Conservation (phyloP, 2,329 filamentous ascomycete species). For the Pseudogymnoascus sp. region DNA sequence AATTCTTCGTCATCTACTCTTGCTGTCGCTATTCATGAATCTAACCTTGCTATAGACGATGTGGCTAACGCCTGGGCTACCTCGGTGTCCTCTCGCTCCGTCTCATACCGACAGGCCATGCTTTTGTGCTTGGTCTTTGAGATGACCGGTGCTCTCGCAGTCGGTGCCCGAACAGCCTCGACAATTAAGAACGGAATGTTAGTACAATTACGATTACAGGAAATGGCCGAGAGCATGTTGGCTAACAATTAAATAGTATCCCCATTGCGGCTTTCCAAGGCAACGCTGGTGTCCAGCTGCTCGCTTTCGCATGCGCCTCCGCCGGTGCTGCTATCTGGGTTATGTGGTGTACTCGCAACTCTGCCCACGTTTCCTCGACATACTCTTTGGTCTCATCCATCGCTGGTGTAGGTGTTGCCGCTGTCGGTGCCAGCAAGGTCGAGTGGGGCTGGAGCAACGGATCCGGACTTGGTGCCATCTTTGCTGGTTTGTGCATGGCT, state of each 20-base stretch:
- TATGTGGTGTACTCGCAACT: slow-evolving; percentile 71
- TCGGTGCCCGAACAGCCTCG: slow-evolving; percentile 61
- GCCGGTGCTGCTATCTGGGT: slow-evolving; percentile 63
- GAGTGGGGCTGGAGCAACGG: slow-evolving; percentile 64
- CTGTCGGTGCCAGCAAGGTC: slow-evolving; percentile 51
- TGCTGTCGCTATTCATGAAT: not conserved
- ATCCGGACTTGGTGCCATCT: slow-evolving; percentile 63
- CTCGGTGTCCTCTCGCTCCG: slow-evolving; percentile 69
- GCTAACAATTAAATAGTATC: slow-evolving; percentile 43
- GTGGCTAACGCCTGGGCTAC: slow-evolving; percentile 80
- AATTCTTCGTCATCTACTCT: not conserved
- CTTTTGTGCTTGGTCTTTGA: slow-evolving; percentile 58
- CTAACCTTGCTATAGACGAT: slow-evolving; percentile 48
- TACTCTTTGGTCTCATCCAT: slow-evolving; percentile 64
- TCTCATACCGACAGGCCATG: slow-evolving; percentile 63
- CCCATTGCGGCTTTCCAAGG: slow-evolving; percentile 47
- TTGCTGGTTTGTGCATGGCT: slow-evolving; percentile 63
- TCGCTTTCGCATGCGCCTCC: slow-evolving; percentile 57
- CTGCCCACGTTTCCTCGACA: slow-evolving; percentile 64
- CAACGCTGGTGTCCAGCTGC: slow-evolving; percentile 58
- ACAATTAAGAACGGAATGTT: slow-evolving; percentile 65
- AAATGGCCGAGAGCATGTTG: not conserved
- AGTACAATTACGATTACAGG: not conserved
- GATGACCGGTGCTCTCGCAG: slow-evolving; percentile 56
- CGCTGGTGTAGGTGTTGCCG: slow-evolving; percentile 60